Base-by-base conservation (phyloP, 2,329 filamentous ascomycete species). In the Dendrostoma leiphaemia region DNA sequence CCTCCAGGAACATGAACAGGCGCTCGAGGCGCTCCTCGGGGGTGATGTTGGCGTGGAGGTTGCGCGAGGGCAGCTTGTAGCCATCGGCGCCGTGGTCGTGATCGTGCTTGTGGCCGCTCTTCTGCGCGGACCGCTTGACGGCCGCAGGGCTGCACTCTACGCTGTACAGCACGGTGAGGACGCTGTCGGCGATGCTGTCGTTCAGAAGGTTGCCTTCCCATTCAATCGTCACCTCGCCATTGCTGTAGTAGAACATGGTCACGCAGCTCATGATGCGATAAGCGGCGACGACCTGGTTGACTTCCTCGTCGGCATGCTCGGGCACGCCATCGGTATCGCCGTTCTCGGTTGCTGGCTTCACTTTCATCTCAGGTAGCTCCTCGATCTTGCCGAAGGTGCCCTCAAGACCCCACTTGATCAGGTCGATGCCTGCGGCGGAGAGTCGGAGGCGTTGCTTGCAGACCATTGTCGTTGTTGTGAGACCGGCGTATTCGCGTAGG, bases 181-280 rank as follows among this genome's bases (percentile, higher is more conserved):
- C 89, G 15, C 94, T 91, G 71, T 99, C 94, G n/a, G 94, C 94
- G 65, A 99, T 95, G 57, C 91, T 90, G 66, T 99, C 94, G 69
- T 97, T 99, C 65, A 97, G 86, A 75, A 96, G 89, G 68, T 97
- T 99, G 54, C 92, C 94, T 69, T 97, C 93, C 94, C 94, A 99
- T 71, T 96, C 91, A 3, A 97, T 78, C 68, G 95, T 91, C 6
- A 97, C 83, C 66, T 94, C 87, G 53, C 92, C 89, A 61, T 84
- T 86, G 58, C 78, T 82, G 59, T 82, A 82, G 71, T 94, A 91
- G 19, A 86, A 83, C n/a, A 97, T 85, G 7, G 84, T 84, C 26
- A 97, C 85, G 70, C 89, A 94, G 60, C 91, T 93, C 93, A 99
- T 97, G 64, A 99, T 84, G 26, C 85, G 73, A 62, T 86, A 86